A percentile compares a stretch with the other conserved stretches of the same genome.
phyloP scores from a whole-genome alignment of 2,329 filamentous ascomycete genomes.

The Grosmannia serpens region DNA sequence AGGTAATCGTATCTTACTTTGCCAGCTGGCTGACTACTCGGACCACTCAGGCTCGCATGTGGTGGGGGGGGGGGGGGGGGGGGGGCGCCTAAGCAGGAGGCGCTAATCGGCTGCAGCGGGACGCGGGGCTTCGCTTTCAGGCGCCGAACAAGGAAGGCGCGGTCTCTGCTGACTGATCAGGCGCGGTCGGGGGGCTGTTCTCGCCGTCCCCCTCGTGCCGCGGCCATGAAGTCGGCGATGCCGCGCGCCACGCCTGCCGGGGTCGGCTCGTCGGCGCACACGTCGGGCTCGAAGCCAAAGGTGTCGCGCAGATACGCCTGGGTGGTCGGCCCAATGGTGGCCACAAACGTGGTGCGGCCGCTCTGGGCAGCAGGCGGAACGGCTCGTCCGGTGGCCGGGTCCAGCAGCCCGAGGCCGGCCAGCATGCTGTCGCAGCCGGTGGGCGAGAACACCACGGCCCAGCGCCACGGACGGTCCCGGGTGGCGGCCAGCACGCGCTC shows the following conservation, averaged over 20 bases:
- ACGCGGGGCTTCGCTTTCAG: not conserved
- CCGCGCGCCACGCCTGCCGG: slow-evolving; percentile 65
- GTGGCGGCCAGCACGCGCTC: slow-evolving; percentile 34
- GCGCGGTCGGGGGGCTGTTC: not conserved
- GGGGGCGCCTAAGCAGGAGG: too few relatives aligned
- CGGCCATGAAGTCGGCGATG: slow-evolving; percentile 41
- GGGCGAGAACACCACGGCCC: slow-evolving; percentile 67
- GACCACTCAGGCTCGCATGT: too few relatives aligned
- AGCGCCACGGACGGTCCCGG: slow-evolving; percentile 33
- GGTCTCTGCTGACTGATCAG: slow-evolving; percentile 4
- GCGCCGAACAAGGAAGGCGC: not conserved
- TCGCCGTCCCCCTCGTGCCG: not conserved
- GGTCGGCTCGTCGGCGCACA: slow-evolving; percentile 72
- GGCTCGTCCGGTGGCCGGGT: slow-evolving; percentile 27
- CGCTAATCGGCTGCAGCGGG: not conserved
- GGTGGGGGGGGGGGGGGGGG: too few relatives aligned
- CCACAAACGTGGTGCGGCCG: slow-evolving; percentile 48
- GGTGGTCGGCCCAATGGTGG: slow-evolving; percentile 91
- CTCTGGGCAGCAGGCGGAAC: not conserved
- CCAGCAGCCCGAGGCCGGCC: slow-evolving; percentile 38
- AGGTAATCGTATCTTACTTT: not conserved
- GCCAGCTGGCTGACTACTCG: not conserved
- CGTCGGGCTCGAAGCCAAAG: slow-evolving; percentile 60
- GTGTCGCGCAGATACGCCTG: slow-evolving; percentile 55
- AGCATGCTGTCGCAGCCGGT: slow-evolving; percentile 53